Evolutionary conservation across 2,329 filamentous ascomycete species (phyloP), one percentile per base, ranked within the genome.

Genomic region (Aspergillus amoenus): DNA sequence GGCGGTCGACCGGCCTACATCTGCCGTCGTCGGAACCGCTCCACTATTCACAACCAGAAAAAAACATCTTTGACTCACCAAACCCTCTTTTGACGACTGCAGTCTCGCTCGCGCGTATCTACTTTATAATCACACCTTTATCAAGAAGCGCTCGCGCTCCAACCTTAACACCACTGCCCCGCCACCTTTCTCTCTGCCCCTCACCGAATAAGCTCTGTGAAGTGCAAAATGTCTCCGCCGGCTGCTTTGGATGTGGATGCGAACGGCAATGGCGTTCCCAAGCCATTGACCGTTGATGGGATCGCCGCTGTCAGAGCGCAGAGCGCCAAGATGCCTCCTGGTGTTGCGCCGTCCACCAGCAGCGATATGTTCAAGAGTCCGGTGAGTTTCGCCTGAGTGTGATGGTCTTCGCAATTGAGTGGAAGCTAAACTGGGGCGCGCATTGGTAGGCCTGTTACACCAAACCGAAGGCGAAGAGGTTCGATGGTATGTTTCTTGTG

Each of bases 331-430:
- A 79, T 94, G 40, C 81, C 89, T 61, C 90, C 87, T 17, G 89
- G 89, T 39, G 84, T 91, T 46, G 93, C 93, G 32, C 90, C 91
- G 9, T 82, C 84, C 50, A 88, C 89, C 2, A 87, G 88, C 73
- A 90, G 90, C 73, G 88, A 93, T 66, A 86, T 89, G 79, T 97
- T 95, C 76, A 94, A 94, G 76, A 86, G 86, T 52, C 81, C 85
- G 54, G 87, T 90, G 74, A 66, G 83, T 69, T 43, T n/a, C 8
- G 24, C 5, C 34, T 37, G 34, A 37, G 9, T 41, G 21, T 17
- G 18, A n/a, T 34, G 34, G 27, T 8, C 24, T 34, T 15, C 40
- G 11, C 30, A 18, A 12, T 39, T 18, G 39, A 22, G 45, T 65
- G 18, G 24, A 54, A 8, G 46, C 27, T 67, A 49, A 61, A 61